phyloP scores from a whole-genome alignment of 2,329 filamentous ascomycete species.

The Phyllosticta citrichinensis region DNA sequence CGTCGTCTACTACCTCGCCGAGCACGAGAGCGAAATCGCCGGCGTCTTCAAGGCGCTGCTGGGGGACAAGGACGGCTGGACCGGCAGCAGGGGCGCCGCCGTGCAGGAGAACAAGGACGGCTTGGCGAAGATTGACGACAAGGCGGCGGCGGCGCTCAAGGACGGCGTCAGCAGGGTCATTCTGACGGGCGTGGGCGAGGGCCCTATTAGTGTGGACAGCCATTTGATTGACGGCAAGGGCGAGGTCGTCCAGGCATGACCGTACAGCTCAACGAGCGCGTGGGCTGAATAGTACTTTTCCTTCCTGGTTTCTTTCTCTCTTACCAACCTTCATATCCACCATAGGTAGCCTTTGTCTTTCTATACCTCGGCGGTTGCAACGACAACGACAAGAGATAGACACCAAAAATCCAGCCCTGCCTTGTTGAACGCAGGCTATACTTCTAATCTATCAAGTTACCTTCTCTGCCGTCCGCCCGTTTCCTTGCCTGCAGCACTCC shows the following conservation, averaged over 20 bases:
- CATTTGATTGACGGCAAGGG: constrained; percentile 59
- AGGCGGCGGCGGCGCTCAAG: constrained; percentile 43
- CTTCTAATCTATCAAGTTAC: too few relatives aligned
- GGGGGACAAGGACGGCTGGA: constrained; percentile 60
- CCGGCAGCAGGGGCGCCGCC: constrained; percentile 42
- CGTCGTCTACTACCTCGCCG: constrained; percentile 86
- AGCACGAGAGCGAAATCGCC: constrained; percentile 62
- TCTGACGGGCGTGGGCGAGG: constrained; percentile 81
- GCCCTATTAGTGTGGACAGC: constrained; percentile 70
- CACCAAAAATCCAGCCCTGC: too few relatives aligned
- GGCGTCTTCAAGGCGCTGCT: constrained; percentile 67
- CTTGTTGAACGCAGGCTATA: too few relatives aligned
- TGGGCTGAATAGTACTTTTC: too few relatives aligned
- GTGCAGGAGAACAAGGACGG: constrained; percentile 43
- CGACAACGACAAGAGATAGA: too few relatives aligned
- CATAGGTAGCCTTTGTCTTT: too few relatives aligned
- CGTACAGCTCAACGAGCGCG: neutral
- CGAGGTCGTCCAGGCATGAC: constrained; percentile 15
- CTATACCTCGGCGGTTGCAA: too few relatives aligned
- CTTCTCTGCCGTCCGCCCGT: too few relatives aligned
- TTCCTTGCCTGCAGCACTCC: too few relatives aligned
- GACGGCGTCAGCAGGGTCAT: constrained; percentile 83
- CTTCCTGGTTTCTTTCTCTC: too few relatives aligned
- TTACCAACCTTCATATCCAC: too few relatives aligned
- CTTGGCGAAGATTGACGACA: constrained; percentile 51